Evolutionary conservation across 2,329 filamentous ascomycete genomes (phyloP), one percentile per base, ranked within the genome.

Genomic region (Chaetoscypha palmicola): DNA sequence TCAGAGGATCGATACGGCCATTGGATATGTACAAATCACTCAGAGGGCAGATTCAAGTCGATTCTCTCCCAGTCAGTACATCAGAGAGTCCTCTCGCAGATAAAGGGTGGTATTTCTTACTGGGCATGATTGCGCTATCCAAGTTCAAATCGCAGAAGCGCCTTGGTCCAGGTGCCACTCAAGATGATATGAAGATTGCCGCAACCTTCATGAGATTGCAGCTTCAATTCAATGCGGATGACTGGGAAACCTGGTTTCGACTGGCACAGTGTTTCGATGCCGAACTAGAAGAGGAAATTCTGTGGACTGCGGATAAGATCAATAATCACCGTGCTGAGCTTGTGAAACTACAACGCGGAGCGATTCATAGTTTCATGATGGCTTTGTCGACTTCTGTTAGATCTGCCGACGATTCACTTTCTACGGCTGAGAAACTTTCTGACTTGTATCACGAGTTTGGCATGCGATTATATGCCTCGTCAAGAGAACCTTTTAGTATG

Each of bases 51-150:
- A 76, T 89, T 5, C 78, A 80, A 40, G 75, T 94, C 17, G 79
- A 90, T 46, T 79, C 84, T 2, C 74, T 86, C 4, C 72, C 77
- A 0, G 80, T 90, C 5, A 77, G 81, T 34, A 73, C 75, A 7
- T 73, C 77, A 0, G 84, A 92, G 46, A 82, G 80, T 41, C 75
- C 77, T 0, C 67, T 94, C 24, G 89, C 90, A 0, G 78, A 79
- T 19, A 84, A 87, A 53, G 86, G 89, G 35, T 97, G 91, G 91
- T 95, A 88, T 62, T 95, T 92, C 62, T 68, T 96, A 22, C 77
- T 94, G 49, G 91, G 91, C 16, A 85, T 92, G 72, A 86, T 94
- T 44, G 82, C 87, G 2, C 73, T 97, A 45, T 87, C 84, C 33
- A 94, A 89, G 58, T 97, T 94, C 62, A 57, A 60, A 14, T 55